Evolutionary conservation across 1,284 basidiomycete genomes (phyloP).

Genomic region (Moesziomyces antarcticus): DNA sequence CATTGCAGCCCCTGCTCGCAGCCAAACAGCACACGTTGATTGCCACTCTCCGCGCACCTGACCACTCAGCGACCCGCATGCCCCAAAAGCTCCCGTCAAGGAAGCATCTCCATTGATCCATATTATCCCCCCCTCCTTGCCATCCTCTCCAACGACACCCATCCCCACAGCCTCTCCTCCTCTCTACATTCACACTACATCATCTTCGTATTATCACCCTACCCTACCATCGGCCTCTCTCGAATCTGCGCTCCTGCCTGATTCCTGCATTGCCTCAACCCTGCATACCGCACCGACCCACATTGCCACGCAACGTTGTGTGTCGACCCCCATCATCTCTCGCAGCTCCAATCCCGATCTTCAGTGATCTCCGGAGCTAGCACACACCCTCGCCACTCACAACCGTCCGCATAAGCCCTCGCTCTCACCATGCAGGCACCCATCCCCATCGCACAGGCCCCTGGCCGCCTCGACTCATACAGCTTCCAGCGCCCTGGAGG

Average conservation of each 20-base stretch:
- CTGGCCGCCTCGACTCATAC: conserved; percentile 40
- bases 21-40: conserved; percentile 16
- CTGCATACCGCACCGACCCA: too few relatives aligned
- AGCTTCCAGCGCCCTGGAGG: conserved; percentile 46
- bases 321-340: too few relatives aligned
- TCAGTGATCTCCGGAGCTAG: neutral
- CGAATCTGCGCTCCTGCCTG: too few relatives aligned
- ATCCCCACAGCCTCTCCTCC: conserved; percentile 3
- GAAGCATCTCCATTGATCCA: conserved; percentile 28
- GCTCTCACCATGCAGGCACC: conserved; percentile 47
- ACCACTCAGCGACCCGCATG: conserved; percentile 10
- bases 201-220: conserved; percentile 10
- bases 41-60: conserved; percentile 21
- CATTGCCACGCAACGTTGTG: too few relatives aligned
- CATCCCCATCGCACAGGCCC: conserved; percentile 45
- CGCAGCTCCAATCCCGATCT: too few relatives aligned
- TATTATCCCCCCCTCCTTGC: conserved; percentile 10
- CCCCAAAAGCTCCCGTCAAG: conserved; percentile 43
- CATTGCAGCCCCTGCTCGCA: conserved; percentile 6
- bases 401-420: conserved; percentile 1
- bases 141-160: conserved; percentile 5
- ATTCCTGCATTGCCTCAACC: too few relatives aligned
- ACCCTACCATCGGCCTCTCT: neutral
- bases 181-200: conserved; percentile 9
- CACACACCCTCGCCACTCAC: neutral